phyloP scores from a whole-genome alignment of 805 yeast species.

The Candida nemodendra region DNA sequence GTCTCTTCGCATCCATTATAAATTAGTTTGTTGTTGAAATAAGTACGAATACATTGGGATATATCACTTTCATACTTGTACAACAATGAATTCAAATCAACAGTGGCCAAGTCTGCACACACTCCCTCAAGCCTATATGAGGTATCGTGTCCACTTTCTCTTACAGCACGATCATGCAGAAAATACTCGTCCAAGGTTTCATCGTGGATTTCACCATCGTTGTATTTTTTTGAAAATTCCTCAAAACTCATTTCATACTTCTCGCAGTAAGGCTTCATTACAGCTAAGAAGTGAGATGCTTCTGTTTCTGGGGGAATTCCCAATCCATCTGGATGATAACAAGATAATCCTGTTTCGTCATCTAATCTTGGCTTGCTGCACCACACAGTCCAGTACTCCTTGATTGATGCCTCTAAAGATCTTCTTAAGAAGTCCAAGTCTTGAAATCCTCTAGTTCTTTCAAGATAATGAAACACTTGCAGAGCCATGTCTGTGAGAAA shows the following conservation, averaged over 20 bases:
- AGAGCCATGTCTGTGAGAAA: slow-evolving; percentile 91
- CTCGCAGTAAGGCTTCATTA: slow-evolving; percentile 64
- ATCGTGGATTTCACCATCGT: slow-evolving; percentile 61
- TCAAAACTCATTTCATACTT: slow-evolving; percentile 58
- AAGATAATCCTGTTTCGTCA: slow-evolving; percentile 70
- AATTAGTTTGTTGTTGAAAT: slow-evolving; percentile 50
- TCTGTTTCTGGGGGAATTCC: slow-evolving; percentile 99
- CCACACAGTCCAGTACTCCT: slow-evolving; percentile 86
- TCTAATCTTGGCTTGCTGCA: slow-evolving; percentile 70
- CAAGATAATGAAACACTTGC: slow-evolving; percentile 58
- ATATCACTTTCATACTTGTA: slow-evolving; percentile 91
- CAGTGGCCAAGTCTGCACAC: slow-evolving; percentile 86
- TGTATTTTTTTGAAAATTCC: slow-evolving; percentile 69
- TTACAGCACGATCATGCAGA: slow-evolving; percentile 87
- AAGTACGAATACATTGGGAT: slow-evolving; percentile 55
- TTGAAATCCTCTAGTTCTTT: slow-evolving; percentile 36
- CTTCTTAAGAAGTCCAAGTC: slow-evolving; percentile 62
- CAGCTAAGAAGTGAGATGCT: slow-evolving; percentile 75
- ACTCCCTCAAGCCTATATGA: slow-evolving; percentile 85
- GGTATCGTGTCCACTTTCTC: slow-evolving; percentile 97
- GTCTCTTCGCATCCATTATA: slow-evolving; percentile 43
- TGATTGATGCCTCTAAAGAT: slow-evolving; percentile 75
- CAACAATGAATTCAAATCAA: slow-evolving; percentile 80
- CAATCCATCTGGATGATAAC: slow-evolving; percentile 84
- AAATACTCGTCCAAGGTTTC: slow-evolving; percentile 87